Base-by-base conservation (phyloP, 228 moss, liverwort and hornwort genomes). In the Sphagnum fallax region DNA sequence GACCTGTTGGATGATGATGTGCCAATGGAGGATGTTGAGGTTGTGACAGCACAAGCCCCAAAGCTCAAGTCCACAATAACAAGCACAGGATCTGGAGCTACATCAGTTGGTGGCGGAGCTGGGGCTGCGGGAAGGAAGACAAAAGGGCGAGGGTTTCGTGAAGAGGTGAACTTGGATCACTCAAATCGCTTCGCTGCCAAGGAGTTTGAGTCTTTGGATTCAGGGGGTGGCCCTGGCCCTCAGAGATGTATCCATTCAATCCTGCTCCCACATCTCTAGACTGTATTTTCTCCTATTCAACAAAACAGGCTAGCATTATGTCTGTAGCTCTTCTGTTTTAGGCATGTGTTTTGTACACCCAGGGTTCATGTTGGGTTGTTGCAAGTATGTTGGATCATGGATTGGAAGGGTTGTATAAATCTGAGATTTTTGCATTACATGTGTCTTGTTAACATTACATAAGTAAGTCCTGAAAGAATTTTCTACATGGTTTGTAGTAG, bases 11-110 rank as follows among this genome's bases (percentile, higher is more conserved):
- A 93, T 67, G 96, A 96, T 70, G 98, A 93, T 81, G 90, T 93
- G 59, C 80, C 85, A 0, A 90, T 98, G 98, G 93, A 98, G 70
- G 98, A 98, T 10, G 66, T 86, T 4, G 91, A 91, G 9, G 77
- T 84, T 61, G 69, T 80, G 49, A 80, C 90, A 3, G 76, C 81
- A 16, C 86, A 82, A 10, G 73, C 75, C 9, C 88, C 88, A 32
- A 98, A 98, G 84, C 76, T 98, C 65, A 93, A 87, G 84, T 91
- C 91, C 7, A 98, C 98, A 4, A 98, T 98, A 52, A 96, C 84
- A 11, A 88, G 87, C 47, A 85, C 86, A 10, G 88, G 93, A 51
- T 75, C 72, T 0, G 93, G 93, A 61, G 76, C 79, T 16, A 82
- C 91, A 10, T 84, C 84, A 1, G 10, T 73, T 18, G 77, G 84